phyloP scores from a whole-genome alignment of 176 grass and related monocot species.

The Oryza coarctata region DNA sequence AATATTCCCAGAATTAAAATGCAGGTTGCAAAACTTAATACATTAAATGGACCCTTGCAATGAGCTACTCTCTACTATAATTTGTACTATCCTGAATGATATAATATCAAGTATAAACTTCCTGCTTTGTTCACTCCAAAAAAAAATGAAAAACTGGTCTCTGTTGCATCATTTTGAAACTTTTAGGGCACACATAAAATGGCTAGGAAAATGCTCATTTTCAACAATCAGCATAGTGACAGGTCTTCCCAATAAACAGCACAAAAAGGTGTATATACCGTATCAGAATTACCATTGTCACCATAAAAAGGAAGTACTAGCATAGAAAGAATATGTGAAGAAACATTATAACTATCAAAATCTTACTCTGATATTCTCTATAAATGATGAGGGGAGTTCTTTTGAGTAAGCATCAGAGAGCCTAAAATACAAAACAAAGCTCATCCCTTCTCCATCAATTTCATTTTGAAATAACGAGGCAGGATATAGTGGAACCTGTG shows the following conservation, averaged over 20 bases:
- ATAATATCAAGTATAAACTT: conserved; percentile 6
- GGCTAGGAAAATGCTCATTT: neutral
- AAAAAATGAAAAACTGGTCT: neutral
- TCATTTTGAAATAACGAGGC: conserved; percentile 96
- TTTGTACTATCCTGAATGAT: neutral
- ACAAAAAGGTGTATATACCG: conserved; percentile 7
- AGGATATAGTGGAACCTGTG: conserved; percentile 83
- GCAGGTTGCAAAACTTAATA: neutral
- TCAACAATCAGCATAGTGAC: neutral
- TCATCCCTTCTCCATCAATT: conserved; percentile 90
- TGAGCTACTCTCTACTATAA: neutral
- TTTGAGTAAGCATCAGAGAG: conserved; percentile 87
- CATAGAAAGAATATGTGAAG: neutral
- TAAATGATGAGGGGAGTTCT: conserved; percentile 82
- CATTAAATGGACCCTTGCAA: neutral
- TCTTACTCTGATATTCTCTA: conserved; percentile 85
- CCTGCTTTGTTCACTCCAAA: neutral
- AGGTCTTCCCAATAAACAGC: neutral
- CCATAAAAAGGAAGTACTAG: neutral
- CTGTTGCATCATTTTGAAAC: neutral
- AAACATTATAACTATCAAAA: neutral
- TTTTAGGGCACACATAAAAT: neutral
- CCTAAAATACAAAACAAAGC: conserved; percentile 97
- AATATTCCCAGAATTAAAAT: neutral
- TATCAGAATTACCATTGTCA: neutral